phyloP scores from a whole-genome alignment of 1,284 basidiomycete genomes.

The Leccinum subrobustum region DNA sequence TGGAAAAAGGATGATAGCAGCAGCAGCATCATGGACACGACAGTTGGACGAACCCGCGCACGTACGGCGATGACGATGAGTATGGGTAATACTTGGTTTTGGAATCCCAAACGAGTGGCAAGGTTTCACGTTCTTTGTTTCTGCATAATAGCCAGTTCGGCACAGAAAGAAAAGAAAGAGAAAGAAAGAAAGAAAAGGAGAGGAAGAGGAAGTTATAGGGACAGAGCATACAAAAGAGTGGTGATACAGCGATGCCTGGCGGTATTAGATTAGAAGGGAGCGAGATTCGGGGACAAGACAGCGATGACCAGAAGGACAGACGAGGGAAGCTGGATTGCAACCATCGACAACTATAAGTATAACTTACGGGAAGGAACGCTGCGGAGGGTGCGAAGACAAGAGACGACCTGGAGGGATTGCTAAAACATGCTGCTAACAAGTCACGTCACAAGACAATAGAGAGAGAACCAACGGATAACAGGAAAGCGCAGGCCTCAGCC shows the following conservation, averaged over 20 bases:
- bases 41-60: neutral
- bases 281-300: neutral
- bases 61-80: neutral
- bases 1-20: neutral
- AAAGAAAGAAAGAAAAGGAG: neutral
- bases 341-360: conserved; percentile 16
- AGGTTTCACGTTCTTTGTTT: conserved; percentile 9
- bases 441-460: conserved; percentile 8
- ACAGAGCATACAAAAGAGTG: conserved; percentile 19
- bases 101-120: conserved; percentile 13
- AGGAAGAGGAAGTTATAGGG: neutral
- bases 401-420: conserved; percentile 4
- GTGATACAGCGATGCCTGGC: conserved; percentile 27
- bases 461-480: conserved; percentile 12
- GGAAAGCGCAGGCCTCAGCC: conserved; percentile 12
- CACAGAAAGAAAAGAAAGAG: conserved; percentile 9
- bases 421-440: conserved; percentile 15
- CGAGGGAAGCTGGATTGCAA: conserved; percentile 3
- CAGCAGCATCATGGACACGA: neutral
- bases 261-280: conserved; percentile 18
- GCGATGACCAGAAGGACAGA: neutral
- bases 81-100: neutral
- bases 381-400: conserved; percentile 8
- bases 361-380: conserved; percentile 6
- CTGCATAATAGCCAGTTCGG: conserved; percentile 5